Evolutionary conservation across 441 rosid genomes (phyloP), one percentile per base, ranked within the genome.

Genomic region (Populus hybrid): DNA sequence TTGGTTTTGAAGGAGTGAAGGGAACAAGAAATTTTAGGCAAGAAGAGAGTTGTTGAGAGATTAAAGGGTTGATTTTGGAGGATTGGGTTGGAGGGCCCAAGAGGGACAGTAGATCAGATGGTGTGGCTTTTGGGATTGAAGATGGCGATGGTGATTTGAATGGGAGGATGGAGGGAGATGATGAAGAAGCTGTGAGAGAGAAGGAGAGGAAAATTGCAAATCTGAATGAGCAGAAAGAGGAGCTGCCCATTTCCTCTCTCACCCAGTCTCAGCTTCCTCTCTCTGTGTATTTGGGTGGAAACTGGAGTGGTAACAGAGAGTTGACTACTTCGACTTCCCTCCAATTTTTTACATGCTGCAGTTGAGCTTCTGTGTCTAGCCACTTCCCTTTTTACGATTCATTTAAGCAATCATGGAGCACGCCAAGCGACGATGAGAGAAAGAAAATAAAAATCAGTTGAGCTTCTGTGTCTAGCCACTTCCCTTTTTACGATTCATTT

Each of bases 11-110:
- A 20, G 93, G 86, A 72, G 81, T 35, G 80, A 91, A 88, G 2
- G 95, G 97, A 28, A 92, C 93, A 34, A 95, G 91, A 86, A 91
- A 95, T 77, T 70, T 89, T 82, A 95, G 83, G 84, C 97, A 93
- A 78, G 91, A 87, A 8, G 61, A 81, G 81, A 93, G 90, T 57
- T 93, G 84, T 4, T 42, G 18, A 66, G 91, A 89, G 23, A 95
- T 75, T 69, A 66, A 40, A 23, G 95, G 97, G 78, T 89, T 84
- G 81, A 93, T 74, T 3, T 81, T 74, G 69, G 90, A 86, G 63
- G 89, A 84, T 66, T 73, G 78, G 50, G 83, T 69, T 66, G 86
- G 30, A 69, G 97, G 83, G 30, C 88, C 94, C 8, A 95, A 79
- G 40, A 95, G 78, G 32, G 94, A 80, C 77, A 93, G 91, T 59